phyloP scores from a whole-genome alignment of 2,329 filamentous ascomycete genomes.

The Chaetomium strumarium region DNA sequence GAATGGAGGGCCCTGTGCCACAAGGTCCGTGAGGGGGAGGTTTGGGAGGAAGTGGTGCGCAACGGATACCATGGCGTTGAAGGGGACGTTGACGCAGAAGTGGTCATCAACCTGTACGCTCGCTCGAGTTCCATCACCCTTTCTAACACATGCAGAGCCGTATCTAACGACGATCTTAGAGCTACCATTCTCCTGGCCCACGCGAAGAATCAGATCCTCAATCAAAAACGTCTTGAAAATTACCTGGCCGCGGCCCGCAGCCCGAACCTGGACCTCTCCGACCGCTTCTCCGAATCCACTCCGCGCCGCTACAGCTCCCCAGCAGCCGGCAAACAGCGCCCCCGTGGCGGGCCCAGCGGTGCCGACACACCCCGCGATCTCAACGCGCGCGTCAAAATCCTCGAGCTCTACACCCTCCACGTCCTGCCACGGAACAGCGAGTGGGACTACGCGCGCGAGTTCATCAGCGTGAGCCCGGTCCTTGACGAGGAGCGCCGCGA shows the following conservation, averaged over 20 bases:
- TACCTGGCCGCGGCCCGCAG: constrained; percentile 75
- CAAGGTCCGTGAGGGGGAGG: constrained; percentile 78
- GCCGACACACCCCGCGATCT: constrained; percentile 80
- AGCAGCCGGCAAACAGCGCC: constrained; percentile 27
- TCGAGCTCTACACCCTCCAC: constrained; percentile 92
- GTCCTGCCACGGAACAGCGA: constrained; percentile 89
- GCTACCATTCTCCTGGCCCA: constrained; percentile 89
- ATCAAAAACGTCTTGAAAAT: constrained; percentile 81
- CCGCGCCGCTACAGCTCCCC: constrained; percentile 39
- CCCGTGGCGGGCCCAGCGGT: constrained; percentile 47
- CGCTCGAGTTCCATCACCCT: neutral
- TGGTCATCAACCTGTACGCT: constrained; percentile 78
- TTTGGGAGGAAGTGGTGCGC: constrained; percentile 92
- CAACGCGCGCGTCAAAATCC: constrained; percentile 78
- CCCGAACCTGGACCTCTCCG: constrained; percentile 66
- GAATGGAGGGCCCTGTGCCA: constrained; percentile 77
- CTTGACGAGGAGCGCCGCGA: constrained; percentile 90
- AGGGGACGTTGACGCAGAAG: constrained; percentile 87
- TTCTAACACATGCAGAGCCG: neutral
- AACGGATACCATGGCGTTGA: constrained; percentile 85
- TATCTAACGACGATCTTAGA: constrained; percentile 41
- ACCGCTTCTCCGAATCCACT: constrained; percentile 50
- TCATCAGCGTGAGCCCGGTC: constrained; percentile 79
- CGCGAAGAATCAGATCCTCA: constrained; percentile 73
- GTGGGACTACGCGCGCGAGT: constrained; percentile 92